phyloP scores from a whole-genome alignment of 2,329 filamentous ascomycete genomes.

The Arthrobotrys musiformis region DNA sequence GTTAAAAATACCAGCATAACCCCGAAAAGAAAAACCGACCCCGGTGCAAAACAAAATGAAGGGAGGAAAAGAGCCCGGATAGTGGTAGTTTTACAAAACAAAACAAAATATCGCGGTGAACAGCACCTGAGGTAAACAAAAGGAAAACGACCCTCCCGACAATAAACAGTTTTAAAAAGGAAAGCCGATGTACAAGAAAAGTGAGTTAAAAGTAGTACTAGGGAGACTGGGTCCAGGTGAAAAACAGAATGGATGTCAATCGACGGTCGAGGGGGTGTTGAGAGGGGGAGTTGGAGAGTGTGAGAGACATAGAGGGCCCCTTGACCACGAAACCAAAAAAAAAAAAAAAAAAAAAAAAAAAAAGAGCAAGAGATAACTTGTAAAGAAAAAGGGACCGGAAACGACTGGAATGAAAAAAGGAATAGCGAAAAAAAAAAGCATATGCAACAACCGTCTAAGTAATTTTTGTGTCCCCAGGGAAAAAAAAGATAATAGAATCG shows the following conservation, averaged over 20 bases:
- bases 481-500: constrained; percentile 15
- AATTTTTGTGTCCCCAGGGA: constrained; percentile 52
- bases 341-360: constrained; percentile 1
- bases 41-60: neutral
- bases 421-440: neutral
- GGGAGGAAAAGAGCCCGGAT: neutral
- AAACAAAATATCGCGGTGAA: neutral
- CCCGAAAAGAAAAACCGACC: constrained; percentile 16
- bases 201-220: constrained; percentile 47
- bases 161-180: constrained; percentile 12
- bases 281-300: neutral
- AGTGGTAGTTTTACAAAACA: constrained; percentile 34
- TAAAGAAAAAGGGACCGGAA: too few species aligned
- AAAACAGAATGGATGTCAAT: constrained; percentile 34
- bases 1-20: constrained; percentile 18
- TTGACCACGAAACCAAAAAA: neutral
- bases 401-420: constrained; percentile 39
- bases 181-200: constrained; percentile 51
- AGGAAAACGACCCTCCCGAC: constrained; percentile 36
- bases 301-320: neutral
- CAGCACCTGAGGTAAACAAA: neutral
- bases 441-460: constrained; percentile 54
- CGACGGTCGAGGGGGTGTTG: neutral
- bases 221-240: constrained; percentile 47
- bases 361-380: constrained; percentile 1